Evolutionary conservation across 2,329 filamentous ascomycete genomes (phyloP), one percentile per base, ranked within the genome.

Genomic region (Phaeoacremonium minimum): DNA sequence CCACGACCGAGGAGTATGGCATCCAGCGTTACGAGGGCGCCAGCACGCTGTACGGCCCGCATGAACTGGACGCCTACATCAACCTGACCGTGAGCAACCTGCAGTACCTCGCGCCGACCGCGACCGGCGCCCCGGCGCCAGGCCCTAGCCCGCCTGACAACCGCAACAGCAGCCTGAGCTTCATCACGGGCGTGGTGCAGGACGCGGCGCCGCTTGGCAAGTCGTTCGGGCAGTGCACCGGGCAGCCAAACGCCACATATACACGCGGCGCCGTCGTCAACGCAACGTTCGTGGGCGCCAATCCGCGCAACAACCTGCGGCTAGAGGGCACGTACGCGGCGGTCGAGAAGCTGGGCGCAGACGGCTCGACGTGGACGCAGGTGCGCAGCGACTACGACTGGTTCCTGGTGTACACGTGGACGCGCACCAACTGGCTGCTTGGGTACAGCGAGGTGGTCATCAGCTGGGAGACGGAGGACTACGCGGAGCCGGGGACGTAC

Each of bases 1-100:
- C 49, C 16, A 59, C 49, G 5, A 41, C 44, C 5, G 47, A 57
- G 42, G 53, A 68, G 53, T 90, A 89, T 56, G 63, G 65, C 11
- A 69, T 93, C 31, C 91, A 96, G 63, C 83, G 91, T 8, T 96
- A 96, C 61, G 91, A 97, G 64, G 91, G 90, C n/a, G 91, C 87
- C 1, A 91, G 85, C 6, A 97, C 91, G 0, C 77, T 97, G 3
- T 93, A 86, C 56, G 91, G 91, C 0, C 85, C 76, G 3, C 80
- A 89, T 58, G 87, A 88, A 1, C 73, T 96, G 9, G 78, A 85
- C 22, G 91, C 89, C 1, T 93, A 93, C 64, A 86, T 96, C 64
- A 90, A 94, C 58, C 70, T 91, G 30, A 90, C 87, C 0, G 68
- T 89, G n/a, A 72, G 69, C 22, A 79, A 84, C 56, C 75, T 93